Base-by-base conservation (phyloP, 106 monocot species). In the Chionographis japonica region DNA sequence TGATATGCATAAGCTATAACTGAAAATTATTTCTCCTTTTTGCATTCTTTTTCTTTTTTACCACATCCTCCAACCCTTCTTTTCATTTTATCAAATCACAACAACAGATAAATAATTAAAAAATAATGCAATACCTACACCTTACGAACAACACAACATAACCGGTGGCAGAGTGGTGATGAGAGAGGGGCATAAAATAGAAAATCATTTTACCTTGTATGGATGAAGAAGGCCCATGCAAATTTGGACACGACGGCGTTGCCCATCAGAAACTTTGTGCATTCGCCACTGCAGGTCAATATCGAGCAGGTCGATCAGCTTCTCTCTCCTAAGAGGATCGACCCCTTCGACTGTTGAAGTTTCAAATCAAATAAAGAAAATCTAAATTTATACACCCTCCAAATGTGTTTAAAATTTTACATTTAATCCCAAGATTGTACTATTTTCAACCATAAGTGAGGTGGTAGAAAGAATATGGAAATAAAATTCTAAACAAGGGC, bases 251-350 rank as follows among this genome's bases (percentile, higher is more conserved):
- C 95, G 84, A 10, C 92, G 86, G 20, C 95, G 86, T 51, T 97
- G 92, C 7, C 95, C 95, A 72, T 97, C 95, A 43, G 95, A 97
- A 72, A 97, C 95, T 97, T 89, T 97, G 82, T 97, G 95, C 95
- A 97, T 97, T 62, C 89, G 76, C 95, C 95, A 97, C 41, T 87
- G 75, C 50, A 97, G 79, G 73, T 97, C 84, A 42, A 97, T 97
- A 66, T 97, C 95, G 68, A 97, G 91, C 59, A 97, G 77, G 53
- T 92, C 84, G 37, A 97, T 83, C 76, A 97, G 64, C 72, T 71
- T 92, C 73, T 92, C 89, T 79, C 95, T 79, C 81, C 95, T 92
- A 55, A 61, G 46, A 69, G 86, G 80, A 87, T 97, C 95, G 74
- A 89, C 66, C 71, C 95, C 95, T 82, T 97, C 92, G 72, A 97